Percentiles rank a stretch among this genome's conserved stretches.
Conservation (phyloP, 2,329 filamentous ascomycete genomes). For the Calcarisporium arbuscula region DNA sequence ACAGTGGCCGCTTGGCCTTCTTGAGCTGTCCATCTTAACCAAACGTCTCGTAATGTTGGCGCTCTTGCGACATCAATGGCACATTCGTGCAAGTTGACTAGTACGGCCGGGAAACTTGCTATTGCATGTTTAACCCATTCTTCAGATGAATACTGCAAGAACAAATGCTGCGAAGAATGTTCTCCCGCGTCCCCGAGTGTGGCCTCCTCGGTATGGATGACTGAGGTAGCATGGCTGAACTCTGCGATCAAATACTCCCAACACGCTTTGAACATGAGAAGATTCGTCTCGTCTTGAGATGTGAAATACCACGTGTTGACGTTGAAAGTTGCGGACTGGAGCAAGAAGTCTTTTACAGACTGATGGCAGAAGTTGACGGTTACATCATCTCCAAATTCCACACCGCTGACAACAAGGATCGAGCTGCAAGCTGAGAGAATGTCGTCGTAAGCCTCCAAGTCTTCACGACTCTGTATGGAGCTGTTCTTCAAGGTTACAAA, state of each 20-base stretch:
- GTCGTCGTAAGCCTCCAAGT: constrained; percentile 6
- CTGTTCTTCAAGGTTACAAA: constrained; percentile 4
- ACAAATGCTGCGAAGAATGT: background rate
- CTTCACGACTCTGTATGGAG: background rate
- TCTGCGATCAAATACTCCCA: constrained; percentile 5
- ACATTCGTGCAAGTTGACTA: background rate
- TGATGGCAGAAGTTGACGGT: constrained; percentile 10
- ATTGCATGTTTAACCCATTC: constrained; percentile 1
- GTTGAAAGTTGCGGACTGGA: background rate
- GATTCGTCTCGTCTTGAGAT: constrained; percentile 3
- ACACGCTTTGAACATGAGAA: constrained; percentile 6
- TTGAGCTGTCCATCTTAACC: background rate
- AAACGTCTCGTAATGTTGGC: constrained; percentile 3
- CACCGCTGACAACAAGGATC: constrained; percentile 1
- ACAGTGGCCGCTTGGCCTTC: background rate
- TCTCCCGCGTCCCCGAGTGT: background rate
- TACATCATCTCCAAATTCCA: constrained; percentile 1
- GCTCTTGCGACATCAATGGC: constrained; percentile 5
- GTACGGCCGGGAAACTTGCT: constrained; percentile 1
- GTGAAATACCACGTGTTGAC: constrained; percentile 4
- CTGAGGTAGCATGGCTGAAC: background rate
- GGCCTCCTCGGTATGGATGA: background rate
- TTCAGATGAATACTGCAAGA: background rate
- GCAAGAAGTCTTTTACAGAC: constrained; percentile 9
- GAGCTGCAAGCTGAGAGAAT: constrained; percentile 6